Percentiles rank a stretch among this genome's conserved stretches.
These are phyloP conservation scores for Beauveria medogensis DNA, from an alignment of 2,329 filamentous ascomycete species.

Conservation along the genomic window DNA sequence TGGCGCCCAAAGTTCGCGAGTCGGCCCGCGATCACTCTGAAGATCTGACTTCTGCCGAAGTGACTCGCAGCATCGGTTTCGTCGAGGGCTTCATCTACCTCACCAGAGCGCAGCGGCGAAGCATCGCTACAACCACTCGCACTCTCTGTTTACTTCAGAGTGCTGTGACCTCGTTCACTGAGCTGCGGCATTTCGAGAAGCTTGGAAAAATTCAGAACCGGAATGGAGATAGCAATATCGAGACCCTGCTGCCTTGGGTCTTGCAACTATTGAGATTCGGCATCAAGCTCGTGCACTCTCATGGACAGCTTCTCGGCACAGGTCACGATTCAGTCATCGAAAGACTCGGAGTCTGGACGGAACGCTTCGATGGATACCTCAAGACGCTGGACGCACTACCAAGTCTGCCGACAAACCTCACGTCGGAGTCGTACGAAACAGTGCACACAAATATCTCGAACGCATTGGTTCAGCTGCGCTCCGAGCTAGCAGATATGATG, in stretches of 20 bases:
- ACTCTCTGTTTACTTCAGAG: conserved; percentile 31
- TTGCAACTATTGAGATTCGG: conserved; percentile 58
- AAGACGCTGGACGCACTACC: conserved; percentile 34
- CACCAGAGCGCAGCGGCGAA: conserved; percentile 51
- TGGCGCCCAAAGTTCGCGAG: conserved; percentile 60
- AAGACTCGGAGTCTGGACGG: conserved; percentile 42
- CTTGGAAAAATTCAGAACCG: conserved; percentile 24
- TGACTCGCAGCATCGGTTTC: conserved; percentile 70
- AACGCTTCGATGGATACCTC: conserved; percentile 37
- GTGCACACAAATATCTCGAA: conserved; percentile 27
- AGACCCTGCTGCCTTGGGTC: conserved; percentile 48
- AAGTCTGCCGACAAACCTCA: conserved; percentile 43
- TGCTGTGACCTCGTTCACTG: conserved; percentile 28
- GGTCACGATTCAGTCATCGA: conserved; percentile 38
- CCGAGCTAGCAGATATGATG: conserved; percentile 33
- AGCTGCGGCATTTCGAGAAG: conserved; percentile 10
- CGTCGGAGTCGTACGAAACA: conserved; percentile 28
- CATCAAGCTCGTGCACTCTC: conserved; percentile 53
- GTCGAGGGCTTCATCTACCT: conserved; percentile 76
- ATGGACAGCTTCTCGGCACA: conserved; percentile 53
- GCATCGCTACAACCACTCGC: conserved; percentile 33
- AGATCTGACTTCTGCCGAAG: conserved; percentile 75
- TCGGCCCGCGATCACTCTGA: conserved; percentile 68
- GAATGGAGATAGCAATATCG: conserved; percentile 19
- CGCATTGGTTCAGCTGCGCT: conserved; percentile 29